Conservation (phyloP, 768 basidiomycete species). For the Termitomyces sp. region DNA sequence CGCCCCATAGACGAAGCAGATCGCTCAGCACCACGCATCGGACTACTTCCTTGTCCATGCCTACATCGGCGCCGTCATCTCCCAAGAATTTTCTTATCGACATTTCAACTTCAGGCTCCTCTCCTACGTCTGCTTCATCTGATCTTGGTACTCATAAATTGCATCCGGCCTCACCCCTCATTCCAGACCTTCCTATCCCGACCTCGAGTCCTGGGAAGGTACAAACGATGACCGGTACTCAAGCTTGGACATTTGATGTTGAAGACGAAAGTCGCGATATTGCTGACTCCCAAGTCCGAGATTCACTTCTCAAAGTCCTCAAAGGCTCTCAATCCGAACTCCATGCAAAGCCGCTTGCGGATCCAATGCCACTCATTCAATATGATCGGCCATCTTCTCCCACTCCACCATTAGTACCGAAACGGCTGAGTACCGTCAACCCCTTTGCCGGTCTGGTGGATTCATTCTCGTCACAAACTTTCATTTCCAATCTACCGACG, state of each 20-base stretch:
- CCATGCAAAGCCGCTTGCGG: not conserved
- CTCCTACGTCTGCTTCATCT: conserved; percentile 14
- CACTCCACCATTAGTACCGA: conserved; percentile 1
- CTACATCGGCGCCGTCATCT: conserved; percentile 9
- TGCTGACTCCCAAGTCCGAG: not conserved
- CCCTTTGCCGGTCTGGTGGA: conserved; percentile 7
- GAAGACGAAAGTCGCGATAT: conserved; percentile 11
- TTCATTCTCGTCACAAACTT: conserved; percentile 4
- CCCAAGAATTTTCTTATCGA: conserved; percentile 15
- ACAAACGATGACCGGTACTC: not conserved
- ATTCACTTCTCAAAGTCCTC: conserved; percentile 10
- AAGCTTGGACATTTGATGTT: conserved; percentile 12
- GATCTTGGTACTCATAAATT: conserved; percentile 17
- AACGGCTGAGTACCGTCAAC: conserved; percentile 2
- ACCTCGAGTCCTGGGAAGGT: conserved; percentile 2
- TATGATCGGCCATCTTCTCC: not conserved
- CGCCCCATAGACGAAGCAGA: conserved; percentile 15
- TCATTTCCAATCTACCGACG: not conserved
- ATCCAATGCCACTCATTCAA: conserved; percentile 3
- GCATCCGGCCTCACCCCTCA: conserved; percentile 12
- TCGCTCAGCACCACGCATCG: conserved; percentile 12
- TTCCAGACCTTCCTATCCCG: conserved; percentile 17
- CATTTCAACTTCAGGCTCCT: conserved; percentile 14
- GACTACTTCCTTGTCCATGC: not conserved
- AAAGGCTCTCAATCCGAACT: conserved; percentile 4